Conservation (phyloP, 371 early-diverging fungal species). For the Circinella minor region DNA sequence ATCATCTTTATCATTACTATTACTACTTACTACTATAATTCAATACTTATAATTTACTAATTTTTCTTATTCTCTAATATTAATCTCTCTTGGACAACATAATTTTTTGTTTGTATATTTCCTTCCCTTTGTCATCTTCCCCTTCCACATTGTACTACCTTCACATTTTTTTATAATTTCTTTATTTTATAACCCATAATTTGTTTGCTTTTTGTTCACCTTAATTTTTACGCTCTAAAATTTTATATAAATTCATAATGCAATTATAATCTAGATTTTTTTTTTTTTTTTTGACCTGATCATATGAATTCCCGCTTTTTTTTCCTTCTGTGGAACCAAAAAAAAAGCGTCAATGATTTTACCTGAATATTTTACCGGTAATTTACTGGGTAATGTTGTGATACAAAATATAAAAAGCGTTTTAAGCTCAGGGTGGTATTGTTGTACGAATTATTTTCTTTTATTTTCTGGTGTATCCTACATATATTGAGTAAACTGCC, state of each 20-base stretch:
- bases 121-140: not conserved
- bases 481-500: not conserved
- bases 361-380: constrained; percentile 3
- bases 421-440: not conserved
- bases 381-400: not conserved
- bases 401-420: constrained; percentile 1
- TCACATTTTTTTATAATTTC: not conserved
- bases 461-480: not conserved
- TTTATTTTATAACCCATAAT: not conserved
- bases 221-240: not conserved
- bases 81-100: not conserved
- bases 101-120: constrained; percentile 7
- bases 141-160: constrained; percentile 5
- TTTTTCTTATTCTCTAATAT: not conserved
- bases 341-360: not conserved
- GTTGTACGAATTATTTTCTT: not conserved
- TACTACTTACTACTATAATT: not conserved
- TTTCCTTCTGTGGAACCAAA: no score
- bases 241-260: not conserved
- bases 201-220: not conserved
- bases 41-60: not conserved
- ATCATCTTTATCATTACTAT: not conserved
- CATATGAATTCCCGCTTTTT: not conserved
- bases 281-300: not conserved
- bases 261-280: not conserved